These are phyloP conservation scores for Evansstolkia leycettana DNA, from an alignment of 495 filamentous ascomycete species.

Conservation along the genomic window DNA sequence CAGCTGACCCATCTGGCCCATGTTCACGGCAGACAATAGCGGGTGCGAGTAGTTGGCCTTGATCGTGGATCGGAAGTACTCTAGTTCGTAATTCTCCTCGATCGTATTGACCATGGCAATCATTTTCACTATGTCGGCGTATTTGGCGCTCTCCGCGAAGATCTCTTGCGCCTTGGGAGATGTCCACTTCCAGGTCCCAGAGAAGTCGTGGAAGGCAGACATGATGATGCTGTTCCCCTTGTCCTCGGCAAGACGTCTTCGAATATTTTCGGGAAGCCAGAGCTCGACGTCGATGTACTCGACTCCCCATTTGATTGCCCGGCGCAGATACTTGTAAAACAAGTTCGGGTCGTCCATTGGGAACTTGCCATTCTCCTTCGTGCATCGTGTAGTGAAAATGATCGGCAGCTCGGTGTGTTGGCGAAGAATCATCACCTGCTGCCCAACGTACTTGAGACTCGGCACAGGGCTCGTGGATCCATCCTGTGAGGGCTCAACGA, in stretches of 20 bases:
- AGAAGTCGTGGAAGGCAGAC: conserved; percentile 80
- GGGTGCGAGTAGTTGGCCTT: conserved; percentile 51
- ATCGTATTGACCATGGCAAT: conserved; percentile 66
- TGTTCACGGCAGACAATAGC: conserved; percentile 71
- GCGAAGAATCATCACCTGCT: conserved; percentile 70
- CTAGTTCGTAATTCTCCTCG: conserved; percentile 76
- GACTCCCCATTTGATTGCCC: conserved; percentile 74
- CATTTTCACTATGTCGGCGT: conserved; percentile 82
- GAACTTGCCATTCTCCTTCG: conserved; percentile 66
- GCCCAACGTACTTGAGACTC: conserved; percentile 70
- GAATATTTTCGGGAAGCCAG: conserved; percentile 69
- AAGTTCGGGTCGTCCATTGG: conserved; percentile 66
- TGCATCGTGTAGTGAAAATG: conserved; percentile 75
- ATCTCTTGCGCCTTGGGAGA: conserved; percentile 54
- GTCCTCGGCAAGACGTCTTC: conserved; percentile 49
- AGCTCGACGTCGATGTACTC: conserved; percentile 82
- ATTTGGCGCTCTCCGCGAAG: conserved; percentile 55
- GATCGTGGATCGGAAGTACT: conserved; percentile 74
- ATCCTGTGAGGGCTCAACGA: conserved; percentile 56
- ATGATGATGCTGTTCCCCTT: conserved; percentile 71
- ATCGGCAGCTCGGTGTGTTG: conserved; percentile 77
- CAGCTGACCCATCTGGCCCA: conserved; percentile 72
- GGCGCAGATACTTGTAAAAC: conserved; percentile 63
- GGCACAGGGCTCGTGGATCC: conserved; percentile 48
- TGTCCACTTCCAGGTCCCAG: conserved; percentile 70